Conservation (phyloP, 2,329 filamentous ascomycete genomes). For the Fusarium torreyae region DNA sequence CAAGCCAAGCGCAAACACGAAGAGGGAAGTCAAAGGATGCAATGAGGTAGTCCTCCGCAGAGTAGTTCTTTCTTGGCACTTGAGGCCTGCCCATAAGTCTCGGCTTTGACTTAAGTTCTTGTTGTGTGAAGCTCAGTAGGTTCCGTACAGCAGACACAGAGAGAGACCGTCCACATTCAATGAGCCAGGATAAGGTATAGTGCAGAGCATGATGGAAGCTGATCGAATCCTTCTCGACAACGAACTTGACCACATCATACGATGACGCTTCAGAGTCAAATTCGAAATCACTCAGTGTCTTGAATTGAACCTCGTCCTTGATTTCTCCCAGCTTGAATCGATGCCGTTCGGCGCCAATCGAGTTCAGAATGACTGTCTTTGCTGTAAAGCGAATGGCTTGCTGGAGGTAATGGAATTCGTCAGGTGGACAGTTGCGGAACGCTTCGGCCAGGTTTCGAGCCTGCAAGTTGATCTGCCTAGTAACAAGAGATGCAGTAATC, state of each 20-base stretch:
- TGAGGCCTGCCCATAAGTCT: constrained; percentile 72
- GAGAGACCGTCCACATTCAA: constrained; percentile 89
- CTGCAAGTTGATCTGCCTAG: constrained; percentile 92
- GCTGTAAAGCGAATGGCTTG: constrained; percentile 81
- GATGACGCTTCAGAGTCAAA: constrained; percentile 74
- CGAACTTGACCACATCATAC: constrained; percentile 85
- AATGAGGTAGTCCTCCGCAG: constrained; percentile 84
- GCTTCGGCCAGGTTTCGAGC: constrained; percentile 91
- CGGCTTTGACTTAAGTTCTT: constrained; percentile 77
- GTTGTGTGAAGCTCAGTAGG: constrained; percentile 79
- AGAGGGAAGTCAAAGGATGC: constrained; percentile 94
- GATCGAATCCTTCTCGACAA: constrained; percentile 90
- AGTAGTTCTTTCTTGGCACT: constrained; percentile 70
- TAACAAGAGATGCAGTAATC: constrained; percentile 96
- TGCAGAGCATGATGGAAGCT: constrained; percentile 98
- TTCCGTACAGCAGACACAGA: constrained; percentile 75
- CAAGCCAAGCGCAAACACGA: constrained; percentile 94
- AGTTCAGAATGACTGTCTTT: constrained; percentile 89
- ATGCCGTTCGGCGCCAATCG: constrained; percentile 87
- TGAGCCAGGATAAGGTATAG: constrained; percentile 95
- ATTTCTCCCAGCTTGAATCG: constrained; percentile 91
- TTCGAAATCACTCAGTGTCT: constrained; percentile 82
- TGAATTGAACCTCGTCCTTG: constrained; percentile 88
- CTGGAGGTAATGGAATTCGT: constrained; percentile 76
- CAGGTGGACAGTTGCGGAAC: constrained; percentile 78